Base-by-base conservation (phyloP, 148 eudicot genomes). In the Pouteria glomerata region DNA sequence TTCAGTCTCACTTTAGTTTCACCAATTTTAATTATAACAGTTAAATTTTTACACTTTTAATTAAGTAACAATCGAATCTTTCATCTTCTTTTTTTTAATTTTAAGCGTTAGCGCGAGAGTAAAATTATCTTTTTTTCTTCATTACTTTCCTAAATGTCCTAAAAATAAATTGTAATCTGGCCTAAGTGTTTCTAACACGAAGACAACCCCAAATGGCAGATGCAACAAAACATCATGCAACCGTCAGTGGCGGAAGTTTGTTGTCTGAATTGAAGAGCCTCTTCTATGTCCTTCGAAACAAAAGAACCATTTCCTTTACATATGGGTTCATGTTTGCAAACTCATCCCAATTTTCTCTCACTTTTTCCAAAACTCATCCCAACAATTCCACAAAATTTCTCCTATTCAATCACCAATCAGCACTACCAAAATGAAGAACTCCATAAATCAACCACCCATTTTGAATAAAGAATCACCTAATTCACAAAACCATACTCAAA, bases 161-260 rank as follows among this genome's bases (percentile, higher is more conserved):
- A n/a, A n/a, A n/a, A n/a, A n/a, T n/a, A n/a, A n/a, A n/a, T n/a
- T n/a, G n/a, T n/a, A n/a, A n/a, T n/a, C n/a, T n/a, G n/a, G n/a
- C n/a, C 50, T 31, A 35, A 14, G 5, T 34, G 18, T 31, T 37
- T 14, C 26, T 44, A 2, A 19, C 2, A 59, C 6, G 15, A 31
- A 66, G 4, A 19, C 44, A 44, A 50, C 8, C 64, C 24, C 39
- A 37, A 53, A 89, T 91, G 92, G 89, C 87, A 34, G 89, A 86
- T 30, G 82, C 71, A 31, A 72, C 90, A 14, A 94, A 94, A 71
- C 85, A 87, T 56, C n/a, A n/a, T n/a, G 76, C 84, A 69, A 66
- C 93, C 76, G 81, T 85, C 68, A 73, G 69, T 66, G 85, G 82
- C 39, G 81, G 82, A 76, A 57, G 74, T 66, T 34, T 86, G 18